A percentile compares a stretch with the other conserved stretches of the same genome.
Evolutionary conservation across 2,329 filamentous ascomycete genomes (phyloP).

Genomic region (Apiospora malaysiana): DNA sequence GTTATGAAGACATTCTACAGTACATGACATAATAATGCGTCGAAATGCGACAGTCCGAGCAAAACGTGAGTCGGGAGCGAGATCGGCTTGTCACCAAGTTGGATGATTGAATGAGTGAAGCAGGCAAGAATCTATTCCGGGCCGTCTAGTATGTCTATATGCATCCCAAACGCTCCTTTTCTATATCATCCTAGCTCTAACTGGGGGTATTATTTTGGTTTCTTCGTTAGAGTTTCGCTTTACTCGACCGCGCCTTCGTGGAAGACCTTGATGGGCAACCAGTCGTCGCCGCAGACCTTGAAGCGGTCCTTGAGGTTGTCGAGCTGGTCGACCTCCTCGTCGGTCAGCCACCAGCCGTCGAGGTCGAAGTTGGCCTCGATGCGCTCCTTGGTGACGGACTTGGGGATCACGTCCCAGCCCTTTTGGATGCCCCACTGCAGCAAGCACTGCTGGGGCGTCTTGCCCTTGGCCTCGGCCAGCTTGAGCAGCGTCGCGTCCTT

Average conservation of each 20-base stretch:
- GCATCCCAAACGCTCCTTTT: background rate
- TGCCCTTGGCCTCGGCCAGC: conserved; percentile 69
- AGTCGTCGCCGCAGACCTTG: conserved; percentile 80
- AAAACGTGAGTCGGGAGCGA: background rate
- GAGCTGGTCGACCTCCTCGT: conserved; percentile 67
- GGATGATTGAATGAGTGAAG: background rate
- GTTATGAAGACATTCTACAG: background rate
- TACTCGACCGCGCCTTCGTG: conserved; percentile 74
- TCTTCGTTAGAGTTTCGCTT: background rate
- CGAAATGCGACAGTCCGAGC: background rate
- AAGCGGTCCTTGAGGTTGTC: conserved; percentile 74
- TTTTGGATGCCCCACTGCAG: conserved; percentile 82
- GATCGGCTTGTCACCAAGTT: background rate
- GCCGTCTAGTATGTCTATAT: conserved; percentile 6
- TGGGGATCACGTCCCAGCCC: conserved; percentile 84
- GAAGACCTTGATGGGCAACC: conserved; percentile 80
- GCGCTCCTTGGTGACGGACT: conserved; percentile 75
- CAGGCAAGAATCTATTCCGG: background rate
- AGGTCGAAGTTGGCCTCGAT: conserved; percentile 79
- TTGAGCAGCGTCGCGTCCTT: conserved; percentile 67
- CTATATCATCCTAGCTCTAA: background rate
- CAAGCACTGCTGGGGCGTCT: conserved; percentile 76
- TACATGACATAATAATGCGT: background rate
- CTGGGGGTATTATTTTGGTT: background rate
- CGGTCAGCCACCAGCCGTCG: conserved; percentile 74